phyloP scores from a whole-genome alignment of 305 asterid genomes.

The Petunia hybrid region DNA sequence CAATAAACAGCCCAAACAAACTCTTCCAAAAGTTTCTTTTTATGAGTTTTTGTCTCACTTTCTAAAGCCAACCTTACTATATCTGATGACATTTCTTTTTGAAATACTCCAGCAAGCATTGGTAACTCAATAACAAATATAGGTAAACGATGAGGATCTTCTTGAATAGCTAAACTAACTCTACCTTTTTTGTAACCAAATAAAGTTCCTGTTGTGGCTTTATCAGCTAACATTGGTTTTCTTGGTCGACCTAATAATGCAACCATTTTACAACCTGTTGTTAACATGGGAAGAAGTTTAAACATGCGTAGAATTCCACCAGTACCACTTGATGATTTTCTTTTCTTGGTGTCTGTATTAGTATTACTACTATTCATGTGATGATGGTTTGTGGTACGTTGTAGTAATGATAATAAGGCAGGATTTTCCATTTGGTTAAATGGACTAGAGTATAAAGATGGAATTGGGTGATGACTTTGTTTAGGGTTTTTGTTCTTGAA shows the following conservation, averaged over 20 bases:
- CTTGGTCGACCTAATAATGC: constrained; percentile 64
- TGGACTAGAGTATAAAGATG: constrained; percentile 54
- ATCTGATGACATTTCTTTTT: constrained; percentile 85
- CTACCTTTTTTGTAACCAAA: constrained; percentile 83
- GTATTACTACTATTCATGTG: background rate
- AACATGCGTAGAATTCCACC: constrained; percentile 81
- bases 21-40: constrained; percentile 76
- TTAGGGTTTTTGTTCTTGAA: constrained; percentile 33
- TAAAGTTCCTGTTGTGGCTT: constrained; percentile 77
- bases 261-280: constrained; percentile 93
- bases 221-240: constrained; percentile 66
- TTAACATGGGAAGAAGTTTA: constrained; percentile 93
- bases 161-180: constrained; percentile 75
- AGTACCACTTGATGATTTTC: constrained; percentile 39
- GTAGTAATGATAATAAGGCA: constrained; percentile 62
- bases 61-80: constrained; percentile 74
- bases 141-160: constrained; percentile 83
- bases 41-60: constrained; percentile 72
- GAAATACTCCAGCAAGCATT: constrained; percentile 66
- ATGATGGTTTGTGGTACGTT: constrained; percentile 39
- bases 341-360: constrained; percentile 41
- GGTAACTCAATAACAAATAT: constrained; percentile 85
- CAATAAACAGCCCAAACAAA: constrained; percentile 90
- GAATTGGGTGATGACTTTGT: constrained; percentile 40
- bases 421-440: constrained; percentile 68